Base-by-base conservation (phyloP, 169 alveolate genomes). In the Nephromyces sp. region DNA sequence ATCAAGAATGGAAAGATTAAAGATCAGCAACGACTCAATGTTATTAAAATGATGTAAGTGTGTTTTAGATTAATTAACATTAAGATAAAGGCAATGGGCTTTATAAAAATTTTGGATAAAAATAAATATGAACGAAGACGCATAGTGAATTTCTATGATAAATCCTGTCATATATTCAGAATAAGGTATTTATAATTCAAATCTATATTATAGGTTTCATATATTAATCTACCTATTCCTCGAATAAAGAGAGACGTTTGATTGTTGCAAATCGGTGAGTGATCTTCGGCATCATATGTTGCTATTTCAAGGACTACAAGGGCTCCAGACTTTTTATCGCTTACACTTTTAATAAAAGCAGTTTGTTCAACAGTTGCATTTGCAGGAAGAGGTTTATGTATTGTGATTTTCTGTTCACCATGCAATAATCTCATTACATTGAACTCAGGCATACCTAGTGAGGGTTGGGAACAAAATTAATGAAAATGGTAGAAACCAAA, bases 391-490 rank as follows among this genome's bases (percentile, higher is more conserved):
- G 75, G 75, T 28, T 32, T 71, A n/a, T 29, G 33, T 22, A 75
- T 32, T 0, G 30, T 43, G 35, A 88, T 52, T 43, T 84, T 84
- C 51, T 90, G 83, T 81, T 90, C 93, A 25, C 93, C 93, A 72
- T 90, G 92, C 22, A 90, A 81, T 21, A 90, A 78, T 79, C 72
- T 77, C 92, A 87, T 88, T 15, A 92, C 92, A 71, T 88, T 85
- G 66, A 88, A 88, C 15, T 76, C 76, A 30, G 95, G 95, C 3
- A 88, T 25, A 24, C 93, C 95, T 70, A 51, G 1, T n/a, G n/a
- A n/a, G n/a, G n/a, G n/a, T n/a, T n/a, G n/a, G n/a, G n/a, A n/a
- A n/a, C n/a, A n/a, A n/a, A n/a, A n/a, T n/a, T n/a, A n/a, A n/a
- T n/a, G n/a, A n/a, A n/a, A n/a, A n/a, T n/a, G n/a, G n/a, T n/a